Evolutionary conservation across 2,329 filamentous ascomycete genomes (phyloP).

Genomic region (Ophiocordyceps camponoti-saundersi): DNA sequence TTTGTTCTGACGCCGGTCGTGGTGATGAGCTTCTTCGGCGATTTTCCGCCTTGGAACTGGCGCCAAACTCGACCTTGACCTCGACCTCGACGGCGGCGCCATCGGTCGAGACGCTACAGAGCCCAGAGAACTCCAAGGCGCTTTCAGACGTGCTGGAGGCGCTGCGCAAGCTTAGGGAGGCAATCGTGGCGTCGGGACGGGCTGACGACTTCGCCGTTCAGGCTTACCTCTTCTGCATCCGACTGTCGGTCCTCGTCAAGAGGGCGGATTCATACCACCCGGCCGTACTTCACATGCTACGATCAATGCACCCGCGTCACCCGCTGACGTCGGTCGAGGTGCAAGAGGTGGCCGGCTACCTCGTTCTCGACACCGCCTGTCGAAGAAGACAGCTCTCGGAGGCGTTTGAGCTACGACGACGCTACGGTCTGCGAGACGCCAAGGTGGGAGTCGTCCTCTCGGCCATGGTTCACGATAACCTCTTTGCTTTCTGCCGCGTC

Average conservation of each 20-base stretch:
- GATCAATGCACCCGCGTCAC: slow-evolving; percentile 48
- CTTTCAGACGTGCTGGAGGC: slow-evolving; percentile 64
- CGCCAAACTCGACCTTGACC: not conserved
- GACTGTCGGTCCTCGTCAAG: slow-evolving; percentile 62
- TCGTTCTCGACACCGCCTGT: slow-evolving; percentile 79
- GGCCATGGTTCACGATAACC: slow-evolving; percentile 68
- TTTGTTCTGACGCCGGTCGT: slow-evolving; percentile 60
- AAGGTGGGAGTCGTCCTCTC: slow-evolving; percentile 51
- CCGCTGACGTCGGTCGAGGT: slow-evolving; percentile 57
- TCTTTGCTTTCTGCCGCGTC: slow-evolving; percentile 57
- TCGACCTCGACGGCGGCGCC: not conserved
- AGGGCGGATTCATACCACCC: slow-evolving; percentile 84
- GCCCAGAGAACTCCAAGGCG: slow-evolving; percentile 31
- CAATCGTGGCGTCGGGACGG: slow-evolving; percentile 62
- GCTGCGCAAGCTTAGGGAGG: slow-evolving; percentile 83
- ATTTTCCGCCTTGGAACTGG: slow-evolving; percentile 44
- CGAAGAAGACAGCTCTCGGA: slow-evolving; percentile 57
- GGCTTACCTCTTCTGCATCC: slow-evolving; percentile 82
- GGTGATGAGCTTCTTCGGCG: slow-evolving; percentile 57
- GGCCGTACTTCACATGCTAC: slow-evolving; percentile 64
- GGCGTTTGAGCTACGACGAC: slow-evolving; percentile 50
- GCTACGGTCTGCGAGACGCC: slow-evolving; percentile 45
- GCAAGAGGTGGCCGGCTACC: slow-evolving; percentile 63
- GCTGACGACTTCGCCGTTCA: slow-evolving; percentile 70
- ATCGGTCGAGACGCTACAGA: slow-evolving; percentile 8